phyloP scores from a whole-genome alignment of 2,329 filamentous ascomycete genomes.

The Ilyonectria destructans region DNA sequence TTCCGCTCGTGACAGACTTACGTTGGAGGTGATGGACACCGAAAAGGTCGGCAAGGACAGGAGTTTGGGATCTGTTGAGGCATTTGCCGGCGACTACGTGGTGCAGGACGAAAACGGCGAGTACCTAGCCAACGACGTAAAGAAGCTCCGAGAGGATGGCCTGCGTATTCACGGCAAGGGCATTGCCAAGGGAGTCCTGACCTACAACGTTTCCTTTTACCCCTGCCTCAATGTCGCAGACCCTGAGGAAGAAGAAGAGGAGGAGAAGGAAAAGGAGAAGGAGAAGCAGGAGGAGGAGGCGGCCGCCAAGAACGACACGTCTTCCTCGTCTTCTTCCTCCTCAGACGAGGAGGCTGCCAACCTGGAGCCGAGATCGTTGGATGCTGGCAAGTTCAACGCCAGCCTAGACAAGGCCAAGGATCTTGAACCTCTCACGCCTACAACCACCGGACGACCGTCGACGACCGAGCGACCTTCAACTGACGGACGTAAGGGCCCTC shows the following conservation, averaged over 20 bases:
- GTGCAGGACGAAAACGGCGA: conserved; percentile 84
- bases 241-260: conserved; percentile 86
- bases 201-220: conserved; percentile 91
- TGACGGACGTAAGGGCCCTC: conserved; percentile 70
- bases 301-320: conserved; percentile 32
- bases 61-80: conserved; percentile 85
- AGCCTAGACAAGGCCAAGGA: conserved; percentile 52
- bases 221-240: conserved; percentile 90
- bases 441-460: conserved; percentile 64
- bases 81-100: conserved; percentile 85
- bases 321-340: conserved; percentile 15
- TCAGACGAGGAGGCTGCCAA: conserved; percentile 38
- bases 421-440: conserved; percentile 51
- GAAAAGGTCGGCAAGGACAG: conserved; percentile 94
- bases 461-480: conserved; percentile 52
- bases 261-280: conserved; percentile 59
- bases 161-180: conserved; percentile 83
- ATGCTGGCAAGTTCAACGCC: conserved; percentile 63
- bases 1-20: conserved; percentile 85
- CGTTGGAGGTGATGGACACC: conserved; percentile 96
- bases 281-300: conserved; percentile 24
- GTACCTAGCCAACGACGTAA: conserved; percentile 84
- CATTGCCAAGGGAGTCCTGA: conserved; percentile 83
- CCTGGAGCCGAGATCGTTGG: conserved; percentile 40
- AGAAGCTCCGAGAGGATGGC: conserved; percentile 76